Evolutionary conservation across 441 rosid genomes (phyloP), one percentile per base, ranked within the genome.

Genomic region (Jatropha podagrica): DNA sequence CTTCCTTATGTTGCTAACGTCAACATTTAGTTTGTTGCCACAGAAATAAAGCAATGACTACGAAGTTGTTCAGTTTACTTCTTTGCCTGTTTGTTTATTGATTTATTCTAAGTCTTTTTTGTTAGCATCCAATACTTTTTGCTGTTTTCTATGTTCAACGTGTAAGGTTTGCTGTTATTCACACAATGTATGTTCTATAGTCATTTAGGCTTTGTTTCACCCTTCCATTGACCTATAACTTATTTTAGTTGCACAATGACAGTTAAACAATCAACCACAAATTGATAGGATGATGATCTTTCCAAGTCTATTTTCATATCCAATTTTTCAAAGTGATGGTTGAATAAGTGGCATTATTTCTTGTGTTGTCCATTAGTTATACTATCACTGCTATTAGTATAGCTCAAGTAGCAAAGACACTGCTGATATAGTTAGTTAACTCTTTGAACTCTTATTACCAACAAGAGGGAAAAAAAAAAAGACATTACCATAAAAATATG

Each of bases 361-460:
- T 20, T 27, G 6, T 23, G 27, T 69, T 17, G 4, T 69, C n/a
- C 37, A 18, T 68, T 51, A 38, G 27, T 66, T 71, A 74, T 37
- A 32, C 55, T 55, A 26, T 46, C 68, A 46, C 3, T 75, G 73
- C n/a, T 59, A 51, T 68, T 48, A 51, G 73, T 51, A 27, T 74
- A 48, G 52, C 38, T 42, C 7, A 9, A 20, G 52, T 13, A 56
- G 27, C 15, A 17, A 44, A 13, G 27, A 40, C 59, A 18, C 23
- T 27, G 48, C 67, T 55, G 14, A 68, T 58, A 18, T 54, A 11
- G 56, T 15, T 15, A 12, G 17, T 40, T 74, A 41, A 44, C 26
- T 32, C 15, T 52, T 71, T n/a, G 66, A 9, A 40, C 17, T 71
- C 42, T 26, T 71, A 59, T 4, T 23, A 52, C n/a, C 15, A 44